Base-by-base conservation (phyloP, 2,329 filamentous ascomycete species). In the Arthrobotrys sinensis region DNA sequence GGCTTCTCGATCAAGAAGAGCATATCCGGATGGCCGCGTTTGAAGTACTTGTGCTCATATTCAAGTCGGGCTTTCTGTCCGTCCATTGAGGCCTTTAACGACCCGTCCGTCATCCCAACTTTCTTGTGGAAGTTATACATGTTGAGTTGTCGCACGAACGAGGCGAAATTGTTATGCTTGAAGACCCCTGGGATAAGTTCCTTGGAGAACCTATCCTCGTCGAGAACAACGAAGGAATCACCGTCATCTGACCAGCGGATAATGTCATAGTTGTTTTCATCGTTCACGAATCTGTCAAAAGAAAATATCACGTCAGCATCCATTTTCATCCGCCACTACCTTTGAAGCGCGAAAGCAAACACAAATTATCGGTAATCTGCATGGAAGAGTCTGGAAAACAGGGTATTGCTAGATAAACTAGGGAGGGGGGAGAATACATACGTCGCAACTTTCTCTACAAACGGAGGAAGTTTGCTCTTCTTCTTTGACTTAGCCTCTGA, bases 21-120 rank as follows among this genome's bases (percentile, higher is more conserved):
- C 80, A 99, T 86, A 84, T 97, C 96, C 3, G 94, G 94, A 81
- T 97, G 91, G 3, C 94, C 95, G 53, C 94, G 92, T 81, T 94
- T 93, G 85, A 99, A 99, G 85, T 94, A 99, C 8, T 93, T 93
- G 84, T 99, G 97, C 81, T 93, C 94, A 84, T 99, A 99, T 87
- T 98, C 96, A 88, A 94, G 98, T 0, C 96, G 96, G 75, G 94
- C 97, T 86, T 99, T 99, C 83, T 95, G 95, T 84, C 97, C 97
- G 79, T 94, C 91, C 85, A 98, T 96, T 83, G 94, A 97, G 4
- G 96, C 94, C 81, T 96, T 92, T 92, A 99, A 96, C 0, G 94
- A 97, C 83, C 97, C 97, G 85, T 99, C 96, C 3, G 94, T 97
- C 16, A 99, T 88, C 3, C 93, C 93, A 3, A 96, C 93, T 48